Evolutionary conservation across 1,284 basidiomycete species (phyloP).

Genomic region (Leccinum subrobustum): DNA sequence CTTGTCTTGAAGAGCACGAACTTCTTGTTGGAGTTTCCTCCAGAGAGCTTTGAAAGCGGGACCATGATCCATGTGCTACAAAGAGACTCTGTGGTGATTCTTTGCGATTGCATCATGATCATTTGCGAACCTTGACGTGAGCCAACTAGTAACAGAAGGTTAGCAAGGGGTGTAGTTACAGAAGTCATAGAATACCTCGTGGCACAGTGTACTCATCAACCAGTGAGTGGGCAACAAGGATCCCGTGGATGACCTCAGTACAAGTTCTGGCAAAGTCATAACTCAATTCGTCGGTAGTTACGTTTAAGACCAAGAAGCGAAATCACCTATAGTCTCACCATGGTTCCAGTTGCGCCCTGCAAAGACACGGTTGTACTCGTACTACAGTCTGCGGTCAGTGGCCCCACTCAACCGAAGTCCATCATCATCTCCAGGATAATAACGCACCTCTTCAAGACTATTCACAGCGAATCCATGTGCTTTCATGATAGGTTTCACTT

Average conservation of each 20-base stretch:
- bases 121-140: conserved; percentile 63
- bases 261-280: conserved; percentile 52
- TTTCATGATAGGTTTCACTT: conserved; percentile 80
- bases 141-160: conserved; percentile 50
- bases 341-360: conserved; percentile 79
- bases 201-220: conserved; percentile 76
- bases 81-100: conserved; percentile 6
- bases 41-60: conserved; percentile 71
- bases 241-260: conserved; percentile 60
- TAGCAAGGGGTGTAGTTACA: neutral
- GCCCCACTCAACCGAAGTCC: neutral
- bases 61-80: conserved; percentile 77
- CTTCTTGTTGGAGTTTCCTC: conserved; percentile 60
- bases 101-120: neutral
- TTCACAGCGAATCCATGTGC: conserved; percentile 71
- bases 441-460: conserved; percentile 72
- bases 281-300: neutral
- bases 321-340: conserved; percentile 70
- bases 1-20: conserved; percentile 61
- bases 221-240: conserved; percentile 61
- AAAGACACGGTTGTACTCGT: conserved; percentile 74
- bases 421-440: neutral
- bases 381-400: conserved; percentile 40
- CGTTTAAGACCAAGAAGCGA: neutral
- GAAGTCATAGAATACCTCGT: conserved; percentile 55